Percentiles rank a stretch among this genome's conserved stretches.
phyloP scores from a whole-genome alignment of 306 rosid species.

The Canavalia gladiata region DNA sequence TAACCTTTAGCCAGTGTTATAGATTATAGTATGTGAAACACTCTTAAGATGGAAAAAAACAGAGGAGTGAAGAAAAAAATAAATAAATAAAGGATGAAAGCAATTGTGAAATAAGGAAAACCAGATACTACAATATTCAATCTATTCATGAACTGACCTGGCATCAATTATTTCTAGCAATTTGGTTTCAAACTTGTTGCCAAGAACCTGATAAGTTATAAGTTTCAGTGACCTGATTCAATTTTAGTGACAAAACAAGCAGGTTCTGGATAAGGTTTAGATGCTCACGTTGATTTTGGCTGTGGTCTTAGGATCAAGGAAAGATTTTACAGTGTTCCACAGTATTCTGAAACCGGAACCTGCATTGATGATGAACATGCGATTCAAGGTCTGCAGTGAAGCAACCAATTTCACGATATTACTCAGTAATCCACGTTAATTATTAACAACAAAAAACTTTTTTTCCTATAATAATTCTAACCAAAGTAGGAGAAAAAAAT shows the following conservation, averaged over 20 bases:
- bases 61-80: neutral
- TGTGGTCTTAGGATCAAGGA: slow-evolving; percentile 95
- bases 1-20: neutral
- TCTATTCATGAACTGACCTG: slow-evolving; percentile 61
- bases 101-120: slow-evolving; percentile 1
- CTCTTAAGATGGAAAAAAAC: neutral
- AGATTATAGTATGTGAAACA: neutral
- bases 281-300: slow-evolving; percentile 81
- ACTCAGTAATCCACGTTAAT: slow-evolving; percentile 34
- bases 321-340: slow-evolving; percentile 93
- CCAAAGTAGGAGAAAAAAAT: slow-evolving; percentile 17
- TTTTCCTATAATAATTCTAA: slow-evolving; percentile 15
- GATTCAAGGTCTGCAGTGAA: slow-evolving; percentile 86
- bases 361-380: slow-evolving; percentile 98
- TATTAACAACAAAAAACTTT: neutral
- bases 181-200: slow-evolving; percentile 85
- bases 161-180: slow-evolving; percentile 92
- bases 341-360: slow-evolving; percentile 95
- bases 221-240: slow-evolving; percentile 38
- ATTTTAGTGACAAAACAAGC: slow-evolving; percentile 36
- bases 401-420: slow-evolving; percentile 52
- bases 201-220: slow-evolving; percentile 75
- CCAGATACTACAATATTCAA: neutral
- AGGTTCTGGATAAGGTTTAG: slow-evolving; percentile 39
- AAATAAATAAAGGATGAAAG: neutral